phyloP scores from a whole-genome alignment of 2,329 filamentous ascomycete species.

The Seiridium cupressi region DNA sequence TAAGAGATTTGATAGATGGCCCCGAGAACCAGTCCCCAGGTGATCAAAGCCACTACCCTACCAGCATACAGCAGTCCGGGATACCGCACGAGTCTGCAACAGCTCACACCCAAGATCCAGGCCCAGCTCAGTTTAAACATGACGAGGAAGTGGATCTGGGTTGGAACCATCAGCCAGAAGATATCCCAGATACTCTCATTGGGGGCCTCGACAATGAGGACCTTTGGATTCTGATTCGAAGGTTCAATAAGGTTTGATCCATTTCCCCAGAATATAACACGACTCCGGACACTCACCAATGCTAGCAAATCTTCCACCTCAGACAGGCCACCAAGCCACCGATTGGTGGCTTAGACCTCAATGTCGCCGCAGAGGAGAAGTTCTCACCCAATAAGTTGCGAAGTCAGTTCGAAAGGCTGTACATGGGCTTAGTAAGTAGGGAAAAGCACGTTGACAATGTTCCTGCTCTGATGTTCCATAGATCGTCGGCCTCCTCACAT shows the following conservation, averaged over 20 bases:
- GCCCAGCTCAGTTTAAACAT: background rate
- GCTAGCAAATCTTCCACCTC: slow-evolving; percentile 35
- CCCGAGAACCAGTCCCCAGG: too few relatives aligned
- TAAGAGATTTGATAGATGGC: background rate
- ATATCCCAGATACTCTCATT: background rate
- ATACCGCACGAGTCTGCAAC: background rate
- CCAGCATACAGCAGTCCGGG: too few relatives aligned
- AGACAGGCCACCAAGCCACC: slow-evolving; percentile 52
- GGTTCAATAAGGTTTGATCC: slow-evolving; percentile 57
- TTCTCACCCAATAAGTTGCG: slow-evolving; percentile 36
- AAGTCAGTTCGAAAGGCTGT: slow-evolving; percentile 44
- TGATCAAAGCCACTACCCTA: too few relatives aligned
- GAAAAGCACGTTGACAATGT: background rate
- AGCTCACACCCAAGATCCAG: background rate
- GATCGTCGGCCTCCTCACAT: slow-evolving; percentile 50
- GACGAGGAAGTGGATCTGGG: background rate
- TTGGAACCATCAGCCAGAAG: background rate
- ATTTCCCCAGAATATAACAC: background rate
- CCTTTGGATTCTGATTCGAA: slow-evolving; percentile 57
- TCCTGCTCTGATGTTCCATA: background rate
- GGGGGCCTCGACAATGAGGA: slow-evolving; percentile 35
- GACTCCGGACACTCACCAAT: slow-evolving; percentile 20
- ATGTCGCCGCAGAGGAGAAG: slow-evolving; percentile 61
- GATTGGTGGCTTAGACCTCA: slow-evolving; percentile 57
- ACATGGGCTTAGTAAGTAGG: slow-evolving; percentile 50